Conservation (phyloP, 2,329 filamentous ascomycete genomes). For the Delphinella strobiligena region DNA sequence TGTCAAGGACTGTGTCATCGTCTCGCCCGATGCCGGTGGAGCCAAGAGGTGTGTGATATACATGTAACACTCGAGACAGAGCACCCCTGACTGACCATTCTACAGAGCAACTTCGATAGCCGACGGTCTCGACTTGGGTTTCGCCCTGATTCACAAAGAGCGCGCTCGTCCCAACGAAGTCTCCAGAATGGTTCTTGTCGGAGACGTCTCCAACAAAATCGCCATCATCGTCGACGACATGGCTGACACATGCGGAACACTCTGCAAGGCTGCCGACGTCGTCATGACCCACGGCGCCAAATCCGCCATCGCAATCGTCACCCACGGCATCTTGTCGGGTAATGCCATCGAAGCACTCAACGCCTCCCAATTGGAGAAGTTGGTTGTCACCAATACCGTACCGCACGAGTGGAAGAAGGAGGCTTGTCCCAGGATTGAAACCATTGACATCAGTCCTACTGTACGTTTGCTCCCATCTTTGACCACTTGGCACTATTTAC, state of each 20-base stretch:
- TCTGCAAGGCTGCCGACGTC: conserved; percentile 78
- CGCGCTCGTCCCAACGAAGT: conserved; percentile 84
- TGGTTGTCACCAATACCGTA: conserved; percentile 87
- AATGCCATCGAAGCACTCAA: conserved; percentile 82
- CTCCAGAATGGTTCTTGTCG: conserved; percentile 89
- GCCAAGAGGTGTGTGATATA: conserved; percentile 68
- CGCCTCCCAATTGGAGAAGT: conserved; percentile 58
- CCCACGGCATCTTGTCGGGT: conserved; percentile 81
- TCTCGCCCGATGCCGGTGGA: conserved; percentile 87
- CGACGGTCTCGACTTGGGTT: conserved; percentile 77
- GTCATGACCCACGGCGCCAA: conserved; percentile 77
- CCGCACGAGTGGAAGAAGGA: conserved; percentile 70
- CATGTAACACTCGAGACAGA: background rate
- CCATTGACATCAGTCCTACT: conserved; percentile 84
- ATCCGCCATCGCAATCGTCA: conserved; percentile 88
- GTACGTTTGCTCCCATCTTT: conserved; percentile 22
- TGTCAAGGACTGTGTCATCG: conserved; percentile 77
- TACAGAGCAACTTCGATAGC: conserved; percentile 75
- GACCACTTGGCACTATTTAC: conserved; percentile 1
- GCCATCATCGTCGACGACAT: conserved; percentile 97
- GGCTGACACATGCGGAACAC: conserved; percentile 88
- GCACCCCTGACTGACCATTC: conserved; percentile 11
- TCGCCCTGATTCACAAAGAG: conserved; percentile 95
- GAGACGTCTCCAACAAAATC: conserved; percentile 79
- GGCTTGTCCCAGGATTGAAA: conserved; percentile 66